Base-by-base conservation (phyloP, 106 monocot species). In the Phalaenopsis aphrodite region DNA sequence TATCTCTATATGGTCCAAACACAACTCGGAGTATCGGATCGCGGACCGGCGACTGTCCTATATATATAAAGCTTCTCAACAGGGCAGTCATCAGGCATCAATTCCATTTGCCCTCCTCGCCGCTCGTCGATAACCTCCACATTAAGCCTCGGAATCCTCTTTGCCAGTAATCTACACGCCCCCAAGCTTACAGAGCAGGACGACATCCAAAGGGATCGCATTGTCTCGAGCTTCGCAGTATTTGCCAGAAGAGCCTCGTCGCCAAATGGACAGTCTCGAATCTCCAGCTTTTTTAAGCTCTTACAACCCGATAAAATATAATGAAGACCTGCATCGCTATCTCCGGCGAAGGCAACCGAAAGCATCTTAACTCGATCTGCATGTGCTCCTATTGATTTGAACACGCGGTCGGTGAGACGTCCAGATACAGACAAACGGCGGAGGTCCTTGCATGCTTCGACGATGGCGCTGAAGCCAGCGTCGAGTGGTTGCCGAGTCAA, bases 201-300 rank as follows among this genome's bases (percentile, higher is more conserved):
- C 3, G 90, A 93, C 88, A 93, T 93, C 93, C 90, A 93, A 93
- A 93, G 93, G 90, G 93, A 93, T 89, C 90, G 90, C 93, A 93
- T 93, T 90, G 93, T 87, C 87, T 93, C 90, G 56, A 90, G 86
- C 83, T 90, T 93, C 8, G 80, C 84, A 2, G 82, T 85, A 73
- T 93, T 90, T 1, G 68, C 82, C 71, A 93, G 49, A 85, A 93
- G 81, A 69, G 93, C 77, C 48, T 87, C 84, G 76, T 84, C 90
- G 5, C 93, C 93, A 75, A 93, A 93, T 16, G 93, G 90, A 69
- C 93, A 93, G 81, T 93, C 93, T 80, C 88, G 87, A 38, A 93
- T 93, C 79, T 90, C 93, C 41, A 93, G 72, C 58, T 90, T 93
- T 78, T 84, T 75, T 24, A 93, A 75, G 58, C 85, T 93, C 81